Evolutionary conservation across 495 filamentous ascomycete species (phyloP).

Genomic region (Zalerion maritima): DNA sequence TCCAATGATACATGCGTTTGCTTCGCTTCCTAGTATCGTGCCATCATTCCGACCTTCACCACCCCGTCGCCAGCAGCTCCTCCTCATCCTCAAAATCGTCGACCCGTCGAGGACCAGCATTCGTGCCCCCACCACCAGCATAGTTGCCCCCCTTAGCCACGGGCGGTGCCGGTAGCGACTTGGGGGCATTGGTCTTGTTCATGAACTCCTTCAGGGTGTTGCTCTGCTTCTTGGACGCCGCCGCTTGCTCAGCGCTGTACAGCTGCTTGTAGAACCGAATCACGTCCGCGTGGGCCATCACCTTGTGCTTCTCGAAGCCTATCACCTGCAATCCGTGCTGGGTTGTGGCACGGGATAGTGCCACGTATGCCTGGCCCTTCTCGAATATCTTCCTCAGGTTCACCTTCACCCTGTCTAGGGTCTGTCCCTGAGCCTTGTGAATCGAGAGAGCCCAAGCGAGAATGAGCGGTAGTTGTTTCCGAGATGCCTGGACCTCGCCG

Average conservation of each 20-base stretch:
- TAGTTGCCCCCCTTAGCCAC: too few relatives aligned
- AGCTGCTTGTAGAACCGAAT: slow-evolving; percentile 71
- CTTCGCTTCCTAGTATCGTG: too few relatives aligned
- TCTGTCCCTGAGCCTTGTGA: slow-evolving; percentile 96
- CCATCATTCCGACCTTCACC: too few relatives aligned
- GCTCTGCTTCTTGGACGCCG: slow-evolving; percentile 13
- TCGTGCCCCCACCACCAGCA: too few relatives aligned
- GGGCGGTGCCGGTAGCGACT: too few relatives aligned
- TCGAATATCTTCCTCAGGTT: slow-evolving; percentile 87
- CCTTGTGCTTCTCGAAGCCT: slow-evolving; percentile 76
- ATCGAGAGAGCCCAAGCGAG: slow-evolving; percentile 94
- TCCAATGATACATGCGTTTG: too few relatives aligned
- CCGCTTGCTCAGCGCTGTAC: slow-evolving; percentile 39
- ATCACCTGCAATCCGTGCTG: slow-evolving; percentile 81
- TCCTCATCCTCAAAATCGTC: too few relatives aligned
- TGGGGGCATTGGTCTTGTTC: too few relatives aligned
- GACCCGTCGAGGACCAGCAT: too few relatives aligned
- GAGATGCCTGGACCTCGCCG: slow-evolving; percentile 81
- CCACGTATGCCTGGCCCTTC: slow-evolving; percentile 83
- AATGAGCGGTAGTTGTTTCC: slow-evolving; percentile 69
- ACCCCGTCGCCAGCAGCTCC: too few relatives aligned
- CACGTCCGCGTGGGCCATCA: slow-evolving; percentile 87
- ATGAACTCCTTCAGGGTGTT: too few relatives aligned
- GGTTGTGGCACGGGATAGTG: slow-evolving; percentile 68
- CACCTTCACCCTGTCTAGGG: slow-evolving; percentile 86